These are phyloP conservation scores for Pseudogymnoascus verrucosus DNA, from an alignment of 2,329 filamentous ascomycete genomes.

Conservation along the genomic window DNA sequence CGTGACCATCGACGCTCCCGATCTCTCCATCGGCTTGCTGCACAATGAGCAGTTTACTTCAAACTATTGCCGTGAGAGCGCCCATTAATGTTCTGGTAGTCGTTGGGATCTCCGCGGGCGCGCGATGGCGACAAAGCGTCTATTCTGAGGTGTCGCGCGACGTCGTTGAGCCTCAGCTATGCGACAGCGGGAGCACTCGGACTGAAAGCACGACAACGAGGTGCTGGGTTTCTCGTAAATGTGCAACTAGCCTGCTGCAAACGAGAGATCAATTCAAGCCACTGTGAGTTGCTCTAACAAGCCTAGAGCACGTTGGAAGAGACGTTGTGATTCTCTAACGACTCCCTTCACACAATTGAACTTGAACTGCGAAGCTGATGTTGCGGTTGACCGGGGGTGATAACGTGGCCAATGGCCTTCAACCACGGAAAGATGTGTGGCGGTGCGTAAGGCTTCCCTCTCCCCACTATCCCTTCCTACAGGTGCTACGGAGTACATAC, in stretches of 20 bases:
- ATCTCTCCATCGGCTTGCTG: constrained; percentile 1
- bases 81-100: not conserved
- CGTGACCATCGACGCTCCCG: constrained; percentile 5
- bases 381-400: constrained; percentile 1
- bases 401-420: constrained; percentile 3
- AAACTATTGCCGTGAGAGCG: not conserved
- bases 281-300: not conserved
- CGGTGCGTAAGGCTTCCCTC: not conserved
- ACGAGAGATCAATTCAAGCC: constrained; percentile 3
- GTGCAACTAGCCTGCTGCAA: not conserved
- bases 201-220: not conserved
- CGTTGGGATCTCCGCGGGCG: not conserved
- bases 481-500: not conserved
- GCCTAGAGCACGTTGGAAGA: not conserved
- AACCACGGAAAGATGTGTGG: constrained; percentile 5
- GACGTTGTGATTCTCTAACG: not conserved
- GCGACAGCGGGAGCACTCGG: constrained; percentile 5
- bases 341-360: constrained; percentile 5
- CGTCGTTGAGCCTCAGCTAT: constrained; percentile 8
- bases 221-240: not conserved
- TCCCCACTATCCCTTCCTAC: not conserved
- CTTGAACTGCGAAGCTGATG: constrained; percentile 7
- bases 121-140: not conserved
- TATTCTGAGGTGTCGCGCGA: constrained; percentile 2
- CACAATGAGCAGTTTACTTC: constrained; percentile 5